Base-by-base conservation (phyloP, 2,329 filamentous ascomycete genomes). In the Apiospora malaysiana region DNA sequence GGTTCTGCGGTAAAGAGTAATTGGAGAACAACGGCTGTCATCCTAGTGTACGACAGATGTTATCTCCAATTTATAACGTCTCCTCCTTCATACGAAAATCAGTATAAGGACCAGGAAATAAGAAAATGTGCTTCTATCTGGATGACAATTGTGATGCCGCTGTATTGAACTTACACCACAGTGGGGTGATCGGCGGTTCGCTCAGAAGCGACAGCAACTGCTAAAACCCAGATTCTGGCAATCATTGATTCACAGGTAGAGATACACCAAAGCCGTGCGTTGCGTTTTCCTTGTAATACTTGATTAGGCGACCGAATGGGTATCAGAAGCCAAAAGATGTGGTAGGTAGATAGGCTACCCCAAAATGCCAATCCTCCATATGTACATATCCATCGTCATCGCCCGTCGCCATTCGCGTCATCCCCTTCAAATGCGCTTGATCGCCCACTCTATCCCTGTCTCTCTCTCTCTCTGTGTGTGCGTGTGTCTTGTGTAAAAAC, bases 261-360 rank as follows among this genome's bases (percentile, higher is more conserved):
- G 9, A 51, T 27, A 4, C 10, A 25, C 23, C 47, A 51, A n/a
- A n/a, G n/a, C 6, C 32, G 14, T 7, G 21, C 9, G 16, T 5
- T 4, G 27, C 21, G 21, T 1, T 18, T n/a, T n/a, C n/a, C 32
- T 59, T 40, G 56, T 23, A 14, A 18, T 40, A 63, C 56, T 63
- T 63, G 18, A 63, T 63, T 63, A 40, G 56, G 56, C 56, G 18
- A 63, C 56, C 56, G 56, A 40, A 18, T 27, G 18, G 56, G 18
- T 23, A 9, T n/a, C 32, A 14, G 56, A 40, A 40, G 32, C 56
- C 56, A n/a, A 6, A 40, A 23, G 32, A 14, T n/a, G 56, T n/a
- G n/a, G 32, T 32, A 32, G 32, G 32, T 32, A 32, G 32, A 6
- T 40, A n/a, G 18, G 32, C 9, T 9, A n/a, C 27, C 7, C 32